phyloP scores from a whole-genome alignment of 257 asterid genomes.

The Phtheirospermum japonicum region DNA sequence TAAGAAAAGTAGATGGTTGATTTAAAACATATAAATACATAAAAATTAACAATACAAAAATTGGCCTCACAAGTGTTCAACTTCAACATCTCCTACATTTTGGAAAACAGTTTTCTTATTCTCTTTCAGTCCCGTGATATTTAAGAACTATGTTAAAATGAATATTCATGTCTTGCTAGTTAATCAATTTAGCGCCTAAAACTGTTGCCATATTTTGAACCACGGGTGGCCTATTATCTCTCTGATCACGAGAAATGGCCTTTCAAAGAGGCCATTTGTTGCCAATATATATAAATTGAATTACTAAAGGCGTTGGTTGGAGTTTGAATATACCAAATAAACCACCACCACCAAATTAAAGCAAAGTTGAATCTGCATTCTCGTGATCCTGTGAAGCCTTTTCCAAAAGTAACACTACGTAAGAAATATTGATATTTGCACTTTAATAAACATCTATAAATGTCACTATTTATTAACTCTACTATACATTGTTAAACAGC shows the following conservation, averaged over 20 bases:
- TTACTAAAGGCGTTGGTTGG: background rate
- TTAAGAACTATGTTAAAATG: constrained; percentile 13
- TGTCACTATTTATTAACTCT: too few species aligned
- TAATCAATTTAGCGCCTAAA: background rate
- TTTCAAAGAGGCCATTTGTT: constrained; percentile 21
- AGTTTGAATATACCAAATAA: constrained; percentile 14
- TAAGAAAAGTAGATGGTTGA: too few species aligned
- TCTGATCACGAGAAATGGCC: constrained; percentile 41
- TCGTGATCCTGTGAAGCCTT: constrained; percentile 33
- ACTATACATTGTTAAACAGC: too few species aligned
- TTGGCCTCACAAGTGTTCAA: too few species aligned
- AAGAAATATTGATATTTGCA: too few species aligned
- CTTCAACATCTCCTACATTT: background rate
- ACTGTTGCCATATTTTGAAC: constrained; percentile 16
- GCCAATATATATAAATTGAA: background rate
- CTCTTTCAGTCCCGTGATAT: constrained; percentile 11
- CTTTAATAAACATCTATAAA: too few species aligned
- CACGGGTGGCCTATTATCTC: constrained; percentile 24
- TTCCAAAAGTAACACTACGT: background rate
- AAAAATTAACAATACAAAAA: too few species aligned
- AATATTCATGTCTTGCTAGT: background rate
- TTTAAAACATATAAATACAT: too few species aligned
- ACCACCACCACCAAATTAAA: constrained; percentile 25
- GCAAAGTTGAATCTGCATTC: constrained; percentile 19
- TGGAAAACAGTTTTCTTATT: background rate